A percentile compares a stretch with the other conserved stretches of the same genome.
Conservation (phyloP, 140 eudicot genomes). For the Anethum foeniculum region DNA sequence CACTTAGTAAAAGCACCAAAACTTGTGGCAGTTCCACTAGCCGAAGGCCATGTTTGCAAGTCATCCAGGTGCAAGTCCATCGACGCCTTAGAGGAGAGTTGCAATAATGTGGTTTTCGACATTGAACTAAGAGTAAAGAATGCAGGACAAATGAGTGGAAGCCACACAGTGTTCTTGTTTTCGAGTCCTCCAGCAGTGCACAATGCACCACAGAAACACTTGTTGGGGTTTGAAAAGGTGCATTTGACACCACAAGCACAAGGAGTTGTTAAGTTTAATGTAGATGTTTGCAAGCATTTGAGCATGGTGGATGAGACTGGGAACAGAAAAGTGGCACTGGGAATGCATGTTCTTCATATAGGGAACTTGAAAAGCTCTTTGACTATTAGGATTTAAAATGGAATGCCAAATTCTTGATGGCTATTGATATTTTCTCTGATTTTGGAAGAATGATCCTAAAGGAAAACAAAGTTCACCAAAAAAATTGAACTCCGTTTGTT, state of each 20-base stretch:
- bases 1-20: conserved; percentile 31
- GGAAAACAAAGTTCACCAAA: background rate
- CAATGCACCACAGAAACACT: conserved; percentile 26
- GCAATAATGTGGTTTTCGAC: conserved; percentile 20
- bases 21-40: conserved; percentile 16
- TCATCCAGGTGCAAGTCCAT: conserved; percentile 20
- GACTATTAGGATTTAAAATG: conserved; percentile 13
- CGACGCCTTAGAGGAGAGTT: conserved; percentile 14
- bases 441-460: background rate
- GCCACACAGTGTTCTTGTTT: conserved; percentile 30
- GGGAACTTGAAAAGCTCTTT: conserved; percentile 30
- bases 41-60: conserved; percentile 20
- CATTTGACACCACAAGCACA: conserved; percentile 26
- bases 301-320: conserved; percentile 41
- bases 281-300: conserved; percentile 38
- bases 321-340: conserved; percentile 34
- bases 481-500: background rate
- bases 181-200: conserved; percentile 25
- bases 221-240: conserved; percentile 36
- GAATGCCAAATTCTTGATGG: background rate
- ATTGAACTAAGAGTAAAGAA: conserved; percentile 29
- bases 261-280: conserved; percentile 20
- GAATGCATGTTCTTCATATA: conserved; percentile 34
- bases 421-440: background rate
- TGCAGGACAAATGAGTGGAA: conserved; percentile 25